A percentile compares a stretch with the other conserved stretches of the same genome.
Conservation (phyloP, 139 green algal genomes). For the Pleodorina starrii region DNA sequence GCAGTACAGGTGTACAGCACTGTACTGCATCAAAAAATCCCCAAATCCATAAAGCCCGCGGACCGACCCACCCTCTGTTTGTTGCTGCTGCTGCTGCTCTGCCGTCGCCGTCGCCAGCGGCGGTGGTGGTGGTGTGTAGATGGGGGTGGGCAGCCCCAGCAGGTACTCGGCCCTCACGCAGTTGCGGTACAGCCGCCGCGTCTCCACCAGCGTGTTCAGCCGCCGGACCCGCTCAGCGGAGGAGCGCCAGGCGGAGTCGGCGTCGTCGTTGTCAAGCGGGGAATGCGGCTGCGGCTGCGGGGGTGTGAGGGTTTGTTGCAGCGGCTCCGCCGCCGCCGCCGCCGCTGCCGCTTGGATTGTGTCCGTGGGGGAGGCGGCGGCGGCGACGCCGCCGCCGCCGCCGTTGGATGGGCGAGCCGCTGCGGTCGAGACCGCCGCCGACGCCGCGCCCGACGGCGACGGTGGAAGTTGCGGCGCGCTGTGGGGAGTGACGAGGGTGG, state of each 20-base stretch:
- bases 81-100: no score
- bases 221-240: slow-evolving; percentile 57
- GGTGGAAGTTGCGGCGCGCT: background rate
- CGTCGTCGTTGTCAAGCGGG: background rate
- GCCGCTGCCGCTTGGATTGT: background rate
- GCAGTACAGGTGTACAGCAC: no score
- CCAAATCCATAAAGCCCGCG: no score
- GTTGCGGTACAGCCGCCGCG: slow-evolving; percentile 89
- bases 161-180: slow-evolving; percentile 74
- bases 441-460: background rate
- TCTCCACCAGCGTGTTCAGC: slow-evolving; percentile 75
- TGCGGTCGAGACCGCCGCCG: background rate
- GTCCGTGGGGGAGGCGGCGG: background rate
- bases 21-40: no score
- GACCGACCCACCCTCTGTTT: background rate
- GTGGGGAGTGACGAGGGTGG: no score
- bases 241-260: background rate
- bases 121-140: slow-evolving; percentile 64
- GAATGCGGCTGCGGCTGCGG: background rate
- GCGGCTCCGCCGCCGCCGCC: background rate
- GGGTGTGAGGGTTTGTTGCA: background rate
- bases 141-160: slow-evolving; percentile 65
- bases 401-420: no score
- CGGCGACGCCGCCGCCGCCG: no score
- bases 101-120: background rate